Conservation (phyloP, 2,329 filamentous ascomycete genomes). For the Calonectria leucothoes region DNA sequence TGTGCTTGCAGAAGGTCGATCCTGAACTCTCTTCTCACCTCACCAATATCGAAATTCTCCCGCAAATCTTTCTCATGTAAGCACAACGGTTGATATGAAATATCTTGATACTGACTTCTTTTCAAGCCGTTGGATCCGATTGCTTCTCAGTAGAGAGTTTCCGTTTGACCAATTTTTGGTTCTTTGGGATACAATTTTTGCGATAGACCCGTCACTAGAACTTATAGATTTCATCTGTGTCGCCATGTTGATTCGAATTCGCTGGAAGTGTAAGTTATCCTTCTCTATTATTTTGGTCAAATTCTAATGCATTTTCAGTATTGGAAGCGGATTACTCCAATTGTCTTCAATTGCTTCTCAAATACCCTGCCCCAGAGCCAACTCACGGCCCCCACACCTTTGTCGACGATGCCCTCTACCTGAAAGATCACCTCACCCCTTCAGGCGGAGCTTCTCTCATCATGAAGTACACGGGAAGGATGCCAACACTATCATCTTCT, state of each 20-base stretch:
- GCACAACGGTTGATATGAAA: slow-evolving; percentile 35
- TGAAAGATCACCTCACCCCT: slow-evolving; percentile 72
- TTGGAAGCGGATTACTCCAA: slow-evolving; percentile 89
- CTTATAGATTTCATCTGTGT: slow-evolving; percentile 93
- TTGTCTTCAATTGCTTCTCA: slow-evolving; percentile 83
- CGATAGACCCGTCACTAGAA: slow-evolving; percentile 82
- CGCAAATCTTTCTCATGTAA: slow-evolving; percentile 95
- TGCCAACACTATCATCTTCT: slow-evolving; percentile 52
- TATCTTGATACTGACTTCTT: slow-evolving; percentile 10
- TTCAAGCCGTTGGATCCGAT: slow-evolving; percentile 88
- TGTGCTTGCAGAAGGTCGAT: slow-evolving; percentile 81
- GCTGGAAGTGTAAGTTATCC: slow-evolving; percentile 80
- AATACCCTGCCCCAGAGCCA: slow-evolving; percentile 77
- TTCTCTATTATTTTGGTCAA: background rate
- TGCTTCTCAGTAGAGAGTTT: slow-evolving; percentile 94
- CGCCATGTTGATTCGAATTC: slow-evolving; percentile 90
- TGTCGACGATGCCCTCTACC: slow-evolving; percentile 85
- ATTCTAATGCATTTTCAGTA: slow-evolving; percentile 62
- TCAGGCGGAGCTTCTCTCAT: slow-evolving; percentile 75
- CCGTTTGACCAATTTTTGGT: slow-evolving; percentile 85
- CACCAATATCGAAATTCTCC: slow-evolving; percentile 86
- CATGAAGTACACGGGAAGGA: slow-evolving; percentile 74
- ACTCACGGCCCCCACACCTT: slow-evolving; percentile 80
- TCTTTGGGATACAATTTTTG: slow-evolving; percentile 93
- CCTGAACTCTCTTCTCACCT: slow-evolving; percentile 86